phyloP scores from a whole-genome alignment of 768 basidiomycete species.

The Panaeolus papilionaceus region DNA sequence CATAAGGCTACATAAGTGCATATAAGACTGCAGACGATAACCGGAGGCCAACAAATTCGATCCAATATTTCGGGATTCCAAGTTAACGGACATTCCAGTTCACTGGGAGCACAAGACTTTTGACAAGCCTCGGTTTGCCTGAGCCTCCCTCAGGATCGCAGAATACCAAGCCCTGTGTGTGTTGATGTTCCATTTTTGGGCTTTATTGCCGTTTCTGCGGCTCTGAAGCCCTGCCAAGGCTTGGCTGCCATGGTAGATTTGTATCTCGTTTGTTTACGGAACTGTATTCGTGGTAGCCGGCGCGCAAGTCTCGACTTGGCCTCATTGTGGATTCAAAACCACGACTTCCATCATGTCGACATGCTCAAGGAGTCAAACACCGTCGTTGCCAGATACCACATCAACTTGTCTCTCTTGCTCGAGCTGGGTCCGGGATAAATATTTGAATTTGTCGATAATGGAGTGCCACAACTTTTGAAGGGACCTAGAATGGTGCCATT shows the following conservation, averaged over 20 bases:
- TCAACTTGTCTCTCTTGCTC: too few species aligned
- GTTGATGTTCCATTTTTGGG: not conserved
- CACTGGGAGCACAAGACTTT: not conserved
- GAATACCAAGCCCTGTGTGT: not conserved
- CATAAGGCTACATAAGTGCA: not conserved
- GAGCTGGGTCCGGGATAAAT: too few species aligned
- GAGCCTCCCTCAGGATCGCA: not conserved
- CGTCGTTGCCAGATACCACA: too few species aligned
- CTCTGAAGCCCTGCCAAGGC: not conserved
- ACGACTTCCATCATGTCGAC: too few species aligned
- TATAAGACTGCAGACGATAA: not conserved
- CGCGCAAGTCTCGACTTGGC: not conserved
- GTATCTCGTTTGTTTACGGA: too few species aligned
- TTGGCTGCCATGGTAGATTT: not conserved
- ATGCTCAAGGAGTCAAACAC: too few species aligned
- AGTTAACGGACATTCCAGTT: not conserved
- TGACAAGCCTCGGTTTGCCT: not conserved
- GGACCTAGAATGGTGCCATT: too few species aligned
- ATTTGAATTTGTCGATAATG: too few species aligned
- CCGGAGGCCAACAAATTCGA: not conserved
- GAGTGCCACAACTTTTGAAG: too few species aligned
- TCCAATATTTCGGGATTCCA: not conserved
- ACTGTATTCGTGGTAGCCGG: too few species aligned
- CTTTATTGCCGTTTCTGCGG: conserved; percentile 4
- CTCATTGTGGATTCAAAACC: too few species aligned